Percentiles rank a stretch among this genome's conserved stretches.
Evolutionary conservation across 2,329 filamentous ascomycete species (phyloP).

Genomic region (Ceratocystiopsis brevicomis): DNA sequence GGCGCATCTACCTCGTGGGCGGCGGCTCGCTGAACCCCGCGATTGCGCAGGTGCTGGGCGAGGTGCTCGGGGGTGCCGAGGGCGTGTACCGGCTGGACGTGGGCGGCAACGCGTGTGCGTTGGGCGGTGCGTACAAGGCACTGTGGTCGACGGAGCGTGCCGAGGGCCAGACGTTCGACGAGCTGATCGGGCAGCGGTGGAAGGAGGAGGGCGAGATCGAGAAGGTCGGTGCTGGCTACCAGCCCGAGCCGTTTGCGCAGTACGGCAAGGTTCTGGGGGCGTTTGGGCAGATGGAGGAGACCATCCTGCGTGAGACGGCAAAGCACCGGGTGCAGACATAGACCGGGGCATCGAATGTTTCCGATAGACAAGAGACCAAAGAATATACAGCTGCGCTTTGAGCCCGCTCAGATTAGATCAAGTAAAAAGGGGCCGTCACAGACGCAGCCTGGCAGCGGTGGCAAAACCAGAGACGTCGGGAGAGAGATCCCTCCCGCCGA

Average conservation of each 20-base stretch:
- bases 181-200: constrained; percentile 71
- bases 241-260: constrained; percentile 49
- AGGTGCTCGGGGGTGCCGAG: constrained; percentile 74
- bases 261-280: constrained; percentile 63
- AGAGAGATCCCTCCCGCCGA: constrained; percentile 6
- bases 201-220: constrained; percentile 66
- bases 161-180: constrained; percentile 62
- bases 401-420: constrained; percentile 45
- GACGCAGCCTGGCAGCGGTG: constrained; percentile 17
- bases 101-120: constrained; percentile 82
- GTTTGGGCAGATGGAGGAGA: constrained; percentile 57
- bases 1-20: constrained; percentile 83
- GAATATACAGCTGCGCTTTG: constrained; percentile 11
- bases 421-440: constrained; percentile 26
- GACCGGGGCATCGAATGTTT: background rate
- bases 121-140: constrained; percentile 90
- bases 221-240: constrained; percentile 68
- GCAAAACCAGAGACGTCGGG: constrained; percentile 27
- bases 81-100: constrained; percentile 89
- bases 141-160: constrained; percentile 72
- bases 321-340: constrained; percentile 6
- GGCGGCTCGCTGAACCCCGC: constrained; percentile 80
- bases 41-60: constrained; percentile 66
- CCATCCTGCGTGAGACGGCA: constrained; percentile 28
- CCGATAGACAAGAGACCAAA: constrained; percentile 45